Base-by-base conservation (phyloP, 768 basidiomycete species). In the Pleurotus sapidus region DNA sequence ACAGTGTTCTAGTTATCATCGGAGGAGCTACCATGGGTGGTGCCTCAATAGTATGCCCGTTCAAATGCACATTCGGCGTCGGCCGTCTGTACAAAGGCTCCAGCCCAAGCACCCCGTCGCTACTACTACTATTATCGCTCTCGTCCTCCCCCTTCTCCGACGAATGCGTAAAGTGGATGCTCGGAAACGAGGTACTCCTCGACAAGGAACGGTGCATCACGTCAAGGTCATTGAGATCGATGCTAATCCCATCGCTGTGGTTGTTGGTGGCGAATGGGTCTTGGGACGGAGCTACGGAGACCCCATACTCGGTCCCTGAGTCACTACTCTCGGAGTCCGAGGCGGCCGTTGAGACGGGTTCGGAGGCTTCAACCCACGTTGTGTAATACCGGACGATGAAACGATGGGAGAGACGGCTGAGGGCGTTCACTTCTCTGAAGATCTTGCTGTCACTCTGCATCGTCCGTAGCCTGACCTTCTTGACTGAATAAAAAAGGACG, bases 321-420 rank as follows among this genome's bases (percentile, higher is more conserved):
- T 76, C 76, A 11, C 30, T 34, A 0, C 71, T 64, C 11, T 75
- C 77, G 1, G 83, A 83, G 9, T 84, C 84, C 9, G 83, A 80
- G 4, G 82, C 82, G 12, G 74, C 72, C n/a, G 75, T 71, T 8
- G 83, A 80, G 1, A 72, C 66, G 1, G 76, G 71, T 57, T 89
- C 88, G 8, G 78, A 74, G 0, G 79, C 83, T 67, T 94, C 91
- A n/a, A 94, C 81, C 93, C 92, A 93, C 4, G 91, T 91, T 2
- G 91, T 93, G 69, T 86, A 93, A 68, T 95, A 97, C 42, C 94
- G 84, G 17, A 97, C 95, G 63, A 98, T 89, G 72, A 88, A 91
- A 6, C 89, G 87, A 68, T 98, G 95, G 40, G 87, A 90, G 25
- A 98, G 81, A 30, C 87, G 78, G 64, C 90, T 92, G n/a, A 97